phyloP scores from a whole-genome alignment of 2,329 filamentous ascomycete species.

The Ophiostoma ips region DNA sequence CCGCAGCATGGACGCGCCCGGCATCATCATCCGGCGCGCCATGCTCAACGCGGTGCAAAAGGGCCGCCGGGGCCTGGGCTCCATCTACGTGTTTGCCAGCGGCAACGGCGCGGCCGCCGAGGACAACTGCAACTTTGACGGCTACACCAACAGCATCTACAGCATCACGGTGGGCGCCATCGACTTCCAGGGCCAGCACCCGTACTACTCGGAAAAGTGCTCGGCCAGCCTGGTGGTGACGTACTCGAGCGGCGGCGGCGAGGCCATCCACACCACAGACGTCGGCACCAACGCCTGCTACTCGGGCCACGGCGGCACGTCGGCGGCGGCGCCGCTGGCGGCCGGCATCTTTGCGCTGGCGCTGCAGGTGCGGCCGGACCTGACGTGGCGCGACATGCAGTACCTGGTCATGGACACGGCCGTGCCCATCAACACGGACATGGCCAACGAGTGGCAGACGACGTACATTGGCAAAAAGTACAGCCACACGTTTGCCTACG shows the following conservation, averaged over 20 bases:
- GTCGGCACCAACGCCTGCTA: conserved; percentile 75
- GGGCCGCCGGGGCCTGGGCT: conserved; percentile 69
- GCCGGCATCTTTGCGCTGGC: conserved; percentile 86
- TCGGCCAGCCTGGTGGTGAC: conserved; percentile 92
- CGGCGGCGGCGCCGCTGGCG: conserved; percentile 82
- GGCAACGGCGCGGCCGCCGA: conserved; percentile 78
- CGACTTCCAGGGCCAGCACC: conserved; percentile 73
- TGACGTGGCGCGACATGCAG: conserved; percentile 90
- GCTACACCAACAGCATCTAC: conserved; percentile 99
- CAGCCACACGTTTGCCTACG: conserved; percentile 91
- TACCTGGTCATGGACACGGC: conserved; percentile 79
- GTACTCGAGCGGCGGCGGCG: conserved; percentile 80
- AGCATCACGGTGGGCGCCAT: conserved; percentile 93
- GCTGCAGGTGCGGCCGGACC: conserved; percentile 68
- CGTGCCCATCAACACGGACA: conserved; percentile 59
- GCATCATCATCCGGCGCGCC: conserved; percentile 72
- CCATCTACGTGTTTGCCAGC: conserved; percentile 91
- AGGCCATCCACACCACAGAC: conserved; percentile 86
- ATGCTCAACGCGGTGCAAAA: conserved; percentile 89
- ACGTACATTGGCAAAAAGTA: conserved; percentile 73
- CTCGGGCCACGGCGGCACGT: conserved; percentile 78
- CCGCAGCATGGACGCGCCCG: conserved; percentile 82
- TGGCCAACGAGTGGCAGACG: conserved; percentile 58
- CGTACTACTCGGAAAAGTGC: conserved; percentile 92
- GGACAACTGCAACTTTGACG: conserved; percentile 98